Evolutionary conservation across 495 filamentous ascomycete genomes (phyloP), one percentile per base, ranked within the genome.

Genomic region (Pyronema omphalodes): DNA sequence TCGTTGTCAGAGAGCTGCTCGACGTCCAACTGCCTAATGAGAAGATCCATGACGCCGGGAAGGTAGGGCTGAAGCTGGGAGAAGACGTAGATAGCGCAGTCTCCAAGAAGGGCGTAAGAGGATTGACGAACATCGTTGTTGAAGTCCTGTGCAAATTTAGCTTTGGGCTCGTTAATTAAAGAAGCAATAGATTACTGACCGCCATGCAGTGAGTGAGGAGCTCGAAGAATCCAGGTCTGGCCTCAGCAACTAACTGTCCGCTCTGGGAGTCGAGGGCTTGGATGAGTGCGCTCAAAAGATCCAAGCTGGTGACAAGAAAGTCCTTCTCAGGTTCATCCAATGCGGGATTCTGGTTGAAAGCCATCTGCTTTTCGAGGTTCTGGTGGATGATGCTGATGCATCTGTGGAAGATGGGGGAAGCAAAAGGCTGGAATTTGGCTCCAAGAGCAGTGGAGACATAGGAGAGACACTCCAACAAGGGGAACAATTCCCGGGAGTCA

Each of bases 21-120:
- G 44, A 96, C 70, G 60, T 96, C 88, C 35, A 99, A 73, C 59
- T 94, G 87, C 54, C 80, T 76, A 60, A 93, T 75, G n/a, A 95
- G 71, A 7, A 85, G 75, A 2, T 87, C 82, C 64, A 93, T 69
- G 44, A 96, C 72, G 37, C 67, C 73, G 3, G 80, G 75, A 29
- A 96, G 69, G 63, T 77, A 84, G 7, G 78, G 76, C 59, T 82
- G 80, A 43, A 99, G 69, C 60, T 91, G 85, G 2, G 78, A 74
- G 69, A 89, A 95, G 52, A 94, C 86, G 63, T 88, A 93, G 63
- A 94, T 95, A 0, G 93, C 85, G 66, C 91, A 94, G 68, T 99
- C 91, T 36, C 91, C 91, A 41, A 99, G 80, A 29, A 99, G 74
- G 9, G 91, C 91, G 60, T 94, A 99, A 3, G 88, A 86, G 19